Base-by-base conservation (phyloP, 371 early-diverging fungal genomes). In the Umbelopsis sp. region DNA sequence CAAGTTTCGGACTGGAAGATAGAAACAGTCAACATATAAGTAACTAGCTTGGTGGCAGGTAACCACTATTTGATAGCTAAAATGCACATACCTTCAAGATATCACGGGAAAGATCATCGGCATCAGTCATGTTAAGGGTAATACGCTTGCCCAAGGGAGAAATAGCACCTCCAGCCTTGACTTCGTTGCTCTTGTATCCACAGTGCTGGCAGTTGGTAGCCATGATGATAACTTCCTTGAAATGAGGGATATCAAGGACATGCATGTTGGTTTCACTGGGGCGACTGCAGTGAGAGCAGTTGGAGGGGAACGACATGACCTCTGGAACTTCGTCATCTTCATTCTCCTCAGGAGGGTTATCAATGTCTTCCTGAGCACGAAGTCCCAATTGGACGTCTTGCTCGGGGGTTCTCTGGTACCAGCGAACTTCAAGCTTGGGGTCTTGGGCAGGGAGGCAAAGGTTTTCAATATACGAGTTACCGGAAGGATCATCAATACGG, bases 221-320 rank as follows among this genome's bases (percentile, higher is more conserved):
- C 98, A 97, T 97, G 71, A 97, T 92, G 50, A 97, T 92, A 14
- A 97, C 96, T 72, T 97, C 93, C 77, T 96, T 96, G 74, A 97
- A 97, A 73, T 97, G 94, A 53, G 97, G 97, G 70, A 97, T 96
- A 57, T 94, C 84, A 72, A 97, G 72, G 57, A 96, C 79, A 44
- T 96, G 94, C 98, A 97, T 97, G 68, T 92, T 92, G 66, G 96
- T 96, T 35, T 93, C 91, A 68, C 91, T 88, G 37, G 94, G 94
- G 6, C 85, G 83, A 63, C 89, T 85, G 84, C 98, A 96, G 53
- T 87, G 76, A 0, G 94, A 93, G 84, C 98, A 97, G 76, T 91
- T 93, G 69, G 94, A 91, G 20, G 88, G 92, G 88, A 97, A 97
- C 16, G 86, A 76, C 73, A 94, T 81, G 66, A 85, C 83, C 52